Conservation (phyloP, 345 rosid genomes). For the Reutealis trisperma region DNA sequence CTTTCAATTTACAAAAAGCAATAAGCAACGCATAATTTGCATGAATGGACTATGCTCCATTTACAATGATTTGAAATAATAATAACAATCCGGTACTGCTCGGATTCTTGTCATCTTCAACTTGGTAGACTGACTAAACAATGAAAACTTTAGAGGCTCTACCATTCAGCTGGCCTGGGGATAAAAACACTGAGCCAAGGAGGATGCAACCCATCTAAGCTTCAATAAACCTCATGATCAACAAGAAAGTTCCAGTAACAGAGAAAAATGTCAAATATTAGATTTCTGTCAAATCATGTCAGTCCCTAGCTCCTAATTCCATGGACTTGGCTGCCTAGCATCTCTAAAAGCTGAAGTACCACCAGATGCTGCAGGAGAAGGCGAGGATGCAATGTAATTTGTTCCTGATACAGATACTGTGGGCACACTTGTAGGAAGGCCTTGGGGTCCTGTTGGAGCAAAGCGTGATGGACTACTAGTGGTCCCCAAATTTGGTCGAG, state of each 20-base stretch:
- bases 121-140: background rate
- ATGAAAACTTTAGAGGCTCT: background rate
- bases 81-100: background rate
- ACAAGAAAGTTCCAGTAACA: background rate
- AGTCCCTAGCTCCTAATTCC: slow-evolving; percentile 45
- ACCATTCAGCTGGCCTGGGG: background rate
- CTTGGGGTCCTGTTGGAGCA: slow-evolving; percentile 49
- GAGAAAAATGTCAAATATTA: background rate
- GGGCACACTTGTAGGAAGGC: slow-evolving; percentile 48
- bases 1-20: background rate
- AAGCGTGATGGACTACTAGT: slow-evolving; percentile 75
- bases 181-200: background rate
- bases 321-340: slow-evolving; percentile 74
- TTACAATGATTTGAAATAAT: background rate
- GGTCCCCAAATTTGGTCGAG: slow-evolving; percentile 50
- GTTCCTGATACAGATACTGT: slow-evolving; percentile 78
- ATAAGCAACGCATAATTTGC: background rate
- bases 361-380: slow-evolving; percentile 93
- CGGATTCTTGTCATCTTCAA: background rate
- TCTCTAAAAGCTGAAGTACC: slow-evolving; percentile 85
- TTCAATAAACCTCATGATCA: background rate
- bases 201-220: background rate
- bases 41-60: background rate
- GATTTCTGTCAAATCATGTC: background rate
- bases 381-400: slow-evolving; percentile 77